Evolutionary conservation across 2,329 filamentous ascomycete genomes (phyloP).

Genomic region (Neonectria neomacrospora): DNA sequence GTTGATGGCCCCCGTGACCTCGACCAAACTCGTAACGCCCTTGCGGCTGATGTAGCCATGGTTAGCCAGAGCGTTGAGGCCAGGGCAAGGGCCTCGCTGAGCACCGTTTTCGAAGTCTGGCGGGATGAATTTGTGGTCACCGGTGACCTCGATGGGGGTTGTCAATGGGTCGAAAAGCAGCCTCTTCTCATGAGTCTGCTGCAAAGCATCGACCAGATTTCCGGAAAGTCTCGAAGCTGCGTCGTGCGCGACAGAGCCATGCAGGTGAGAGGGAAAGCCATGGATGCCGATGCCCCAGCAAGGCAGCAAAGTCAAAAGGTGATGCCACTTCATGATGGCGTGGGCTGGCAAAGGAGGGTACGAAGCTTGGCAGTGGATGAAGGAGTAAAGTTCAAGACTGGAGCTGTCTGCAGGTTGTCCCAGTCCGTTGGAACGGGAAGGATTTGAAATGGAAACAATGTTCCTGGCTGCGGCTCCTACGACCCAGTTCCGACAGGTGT

Average conservation of each 20-base stretch:
- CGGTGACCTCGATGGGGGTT: slow-evolving; percentile 34
- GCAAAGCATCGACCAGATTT: slow-evolving; percentile 20
- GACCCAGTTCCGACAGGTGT: background rate
- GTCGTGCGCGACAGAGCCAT: background rate
- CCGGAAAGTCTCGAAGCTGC: slow-evolving; percentile 7
- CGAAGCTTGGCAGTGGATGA: background rate
- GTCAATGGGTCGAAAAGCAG: slow-evolving; percentile 33
- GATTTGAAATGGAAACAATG: slow-evolving; percentile 18
- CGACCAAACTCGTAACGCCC: slow-evolving; percentile 32
- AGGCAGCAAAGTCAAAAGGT: slow-evolving; percentile 6
- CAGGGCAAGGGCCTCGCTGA: slow-evolving; percentile 48
- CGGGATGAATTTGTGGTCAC: slow-evolving; percentile 41
- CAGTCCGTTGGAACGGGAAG: background rate
- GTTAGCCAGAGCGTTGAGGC: slow-evolving; percentile 52
- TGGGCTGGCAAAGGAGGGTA: background rate
- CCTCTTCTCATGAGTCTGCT: slow-evolving; percentile 31
- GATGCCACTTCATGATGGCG: slow-evolving; percentile 17
- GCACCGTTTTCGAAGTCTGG: slow-evolving; percentile 42
- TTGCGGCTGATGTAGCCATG: slow-evolving; percentile 48
- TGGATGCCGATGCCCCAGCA: slow-evolving; percentile 3
- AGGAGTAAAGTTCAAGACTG: background rate
- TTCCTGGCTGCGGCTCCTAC: slow-evolving; percentile 2
- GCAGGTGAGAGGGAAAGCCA: slow-evolving; percentile 11
- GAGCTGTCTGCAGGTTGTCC: background rate
- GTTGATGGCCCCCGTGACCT: slow-evolving; percentile 30